Base-by-base conservation (phyloP, 2,329 filamentous ascomycete genomes). In the Colletotrichum spaethianum region DNA sequence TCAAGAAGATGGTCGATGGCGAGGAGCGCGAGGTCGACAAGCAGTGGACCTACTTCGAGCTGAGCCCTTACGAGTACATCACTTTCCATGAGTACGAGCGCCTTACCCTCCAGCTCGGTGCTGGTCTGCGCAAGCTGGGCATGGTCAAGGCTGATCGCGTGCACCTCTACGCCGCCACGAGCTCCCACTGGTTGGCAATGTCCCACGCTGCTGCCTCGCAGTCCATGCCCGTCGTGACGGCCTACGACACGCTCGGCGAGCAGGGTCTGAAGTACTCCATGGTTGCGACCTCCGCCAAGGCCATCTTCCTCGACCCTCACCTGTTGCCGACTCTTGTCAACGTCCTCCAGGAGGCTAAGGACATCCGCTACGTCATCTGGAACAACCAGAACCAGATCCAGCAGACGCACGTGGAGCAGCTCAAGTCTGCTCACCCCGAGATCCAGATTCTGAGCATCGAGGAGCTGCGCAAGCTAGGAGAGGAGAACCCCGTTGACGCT, bases 41-140 rank as follows among this genome's bases (percentile, higher is more conserved):
- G 90, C 89, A 94, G 79, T 97, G 94, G 94, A 93, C 92, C 68
- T 97, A 93, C 83, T 96, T 94, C 80, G 94, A 97, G 86, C 90
- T 96, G 77, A 93, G 92, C 80, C 87, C 86, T 63, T 97, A 96
- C 86, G 89, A 91, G 73, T 97, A 93, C 86, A 87, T 93, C 79
- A 92, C 88, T 79, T 97, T 93, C 83, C 87, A 89, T 77, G 92
- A 96, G 82, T 96, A 95, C 80, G 91, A 95, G 85, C 87, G 90
- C 79, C 84, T 92, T 77, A 88, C 87, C 31, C 84, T 93, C 50
- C 86, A 93, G 76, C 79, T 94, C 42, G 94, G 93, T 62, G 86
- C 90, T 36, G 94, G 92, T 65, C 85, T 95, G 80, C 89, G 92
- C 78, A 91, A 93, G 81, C 86, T 96, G 42, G 94, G 94, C 65